These are phyloP conservation scores for Orbilia javanica DNA, from an alignment of 2,329 filamentous ascomycete genomes.

Conservation along the genomic window DNA sequence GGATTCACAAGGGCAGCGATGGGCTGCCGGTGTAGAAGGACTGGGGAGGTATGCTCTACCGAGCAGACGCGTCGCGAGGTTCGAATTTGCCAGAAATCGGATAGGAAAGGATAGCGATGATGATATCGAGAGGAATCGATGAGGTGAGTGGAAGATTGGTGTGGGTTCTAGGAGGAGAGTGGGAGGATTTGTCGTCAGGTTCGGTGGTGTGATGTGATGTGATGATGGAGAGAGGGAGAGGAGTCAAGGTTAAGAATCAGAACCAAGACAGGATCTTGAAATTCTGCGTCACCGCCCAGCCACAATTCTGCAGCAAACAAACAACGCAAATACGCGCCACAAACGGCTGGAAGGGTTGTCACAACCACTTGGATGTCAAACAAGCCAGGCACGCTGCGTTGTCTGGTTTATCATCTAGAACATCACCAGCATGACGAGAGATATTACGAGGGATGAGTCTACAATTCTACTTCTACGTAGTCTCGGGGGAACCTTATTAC, in stretches of 20 bases:
- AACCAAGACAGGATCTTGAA: slow-evolving; percentile 39
- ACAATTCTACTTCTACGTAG: too few species aligned
- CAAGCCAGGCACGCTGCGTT: too few species aligned
- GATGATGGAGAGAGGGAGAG: slow-evolving; percentile 23
- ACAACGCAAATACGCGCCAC: slow-evolving; percentile 6
- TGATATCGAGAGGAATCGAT: neutral
- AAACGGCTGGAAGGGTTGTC: too few species aligned
- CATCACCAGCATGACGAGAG: too few species aligned
- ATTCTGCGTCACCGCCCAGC: slow-evolving; percentile 55
- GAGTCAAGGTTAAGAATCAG: slow-evolving; percentile 11
- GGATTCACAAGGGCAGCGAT: neutral
- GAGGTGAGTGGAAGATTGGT: slow-evolving; percentile 1
- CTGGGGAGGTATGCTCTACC: slow-evolving; percentile 21
- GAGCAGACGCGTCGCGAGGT: slow-evolving; percentile 26
- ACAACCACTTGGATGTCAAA: too few species aligned
- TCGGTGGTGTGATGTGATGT: slow-evolving; percentile 40
- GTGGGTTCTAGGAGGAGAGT: slow-evolving; percentile 10
- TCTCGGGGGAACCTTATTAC: too few species aligned
- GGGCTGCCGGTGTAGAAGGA: slow-evolving; percentile 12
- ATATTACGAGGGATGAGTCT: too few species aligned
- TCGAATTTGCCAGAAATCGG: slow-evolving; percentile 31
- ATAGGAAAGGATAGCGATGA: slow-evolving; percentile 11
- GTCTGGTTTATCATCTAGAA: too few species aligned
- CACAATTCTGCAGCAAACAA: slow-evolving; percentile 26
- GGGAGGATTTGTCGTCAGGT: slow-evolving; percentile 3